Evolutionary conservation across 345 rosid genomes (phyloP).

Genomic region (Litchi chinensis): DNA sequence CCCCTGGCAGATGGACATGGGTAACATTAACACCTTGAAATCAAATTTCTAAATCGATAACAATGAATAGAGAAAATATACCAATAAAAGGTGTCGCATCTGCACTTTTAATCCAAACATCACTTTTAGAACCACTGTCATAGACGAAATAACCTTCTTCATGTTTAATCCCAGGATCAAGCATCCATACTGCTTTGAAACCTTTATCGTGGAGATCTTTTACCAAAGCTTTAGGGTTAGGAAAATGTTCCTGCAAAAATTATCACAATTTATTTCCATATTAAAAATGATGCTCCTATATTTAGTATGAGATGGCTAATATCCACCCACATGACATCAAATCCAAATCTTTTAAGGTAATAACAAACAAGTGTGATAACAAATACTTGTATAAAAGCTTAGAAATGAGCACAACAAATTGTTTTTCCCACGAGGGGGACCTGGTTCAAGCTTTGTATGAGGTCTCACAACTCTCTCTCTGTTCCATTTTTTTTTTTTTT

Average conservation of each 20-base stretch:
- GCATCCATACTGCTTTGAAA: constrained; percentile 96
- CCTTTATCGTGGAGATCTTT: constrained; percentile 62
- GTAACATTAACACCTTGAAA: constrained; percentile 13
- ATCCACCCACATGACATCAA: background rate
- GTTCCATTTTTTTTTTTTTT: too few species aligned
- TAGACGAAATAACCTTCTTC: constrained; percentile 73
- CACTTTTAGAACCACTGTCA: constrained; percentile 65
- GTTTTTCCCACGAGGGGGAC: background rate
- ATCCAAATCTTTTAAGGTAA: background rate
- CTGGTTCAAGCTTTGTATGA: background rate
- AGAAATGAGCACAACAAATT: background rate
- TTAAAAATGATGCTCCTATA: background rate
- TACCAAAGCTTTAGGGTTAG: constrained; percentile 66
- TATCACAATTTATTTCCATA: background rate
- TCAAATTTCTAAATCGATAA: constrained; percentile 11
- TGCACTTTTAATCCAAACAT: constrained; percentile 69
- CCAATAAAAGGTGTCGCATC: constrained; percentile 72
- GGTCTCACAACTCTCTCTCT: background rate
- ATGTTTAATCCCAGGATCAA: constrained; percentile 85
- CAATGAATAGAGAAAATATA: constrained; percentile 27
- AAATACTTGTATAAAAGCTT: background rate
- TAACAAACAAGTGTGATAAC: background rate
- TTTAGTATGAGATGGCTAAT: background rate
- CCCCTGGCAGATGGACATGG: constrained; percentile 50
- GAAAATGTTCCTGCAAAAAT: constrained; percentile 61